phyloP scores from a whole-genome alignment of 768 basidiomycete species.

The Hemileccinum rubropunctum region DNA sequence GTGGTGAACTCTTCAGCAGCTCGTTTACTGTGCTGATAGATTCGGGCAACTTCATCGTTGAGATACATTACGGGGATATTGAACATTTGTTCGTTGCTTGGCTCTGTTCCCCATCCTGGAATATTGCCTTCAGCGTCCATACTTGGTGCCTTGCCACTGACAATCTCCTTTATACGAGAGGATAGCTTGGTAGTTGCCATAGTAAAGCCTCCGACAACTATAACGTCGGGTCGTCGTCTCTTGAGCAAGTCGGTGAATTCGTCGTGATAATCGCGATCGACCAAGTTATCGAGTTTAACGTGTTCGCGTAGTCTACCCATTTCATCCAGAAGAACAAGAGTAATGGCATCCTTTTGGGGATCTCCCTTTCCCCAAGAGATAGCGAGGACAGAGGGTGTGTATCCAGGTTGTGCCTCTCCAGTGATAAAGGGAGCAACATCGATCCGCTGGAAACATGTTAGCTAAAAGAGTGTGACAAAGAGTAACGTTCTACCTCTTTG shows the following conservation, averaged over 20 bases:
- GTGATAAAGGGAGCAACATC: conserved; percentile 76
- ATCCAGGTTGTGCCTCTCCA: conserved; percentile 62
- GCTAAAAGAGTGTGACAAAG: background rate
- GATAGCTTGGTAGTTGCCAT: conserved; percentile 74
- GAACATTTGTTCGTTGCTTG: conserved; percentile 41
- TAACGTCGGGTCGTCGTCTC: conserved; percentile 81
- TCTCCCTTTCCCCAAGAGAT: conserved; percentile 96
- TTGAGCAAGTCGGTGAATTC: conserved; percentile 83
- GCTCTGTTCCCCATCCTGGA: conserved; percentile 29
- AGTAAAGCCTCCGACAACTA: conserved; percentile 87
- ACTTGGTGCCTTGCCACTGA: conserved; percentile 32
- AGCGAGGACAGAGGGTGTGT: conserved; percentile 78
- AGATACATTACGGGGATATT: conserved; percentile 79
- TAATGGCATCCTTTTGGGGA: conserved; percentile 85
- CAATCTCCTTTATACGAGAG: conserved; percentile 58
- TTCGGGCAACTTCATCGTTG: conserved; percentile 87
- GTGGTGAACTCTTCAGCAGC: conserved; percentile 81
- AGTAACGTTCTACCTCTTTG: conserved; percentile 54
- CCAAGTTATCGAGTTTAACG: conserved; percentile 83
- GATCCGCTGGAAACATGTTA: conserved; percentile 55
- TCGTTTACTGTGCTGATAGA: conserved; percentile 89
- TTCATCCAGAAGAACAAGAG: conserved; percentile 81
- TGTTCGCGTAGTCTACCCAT: conserved; percentile 90
- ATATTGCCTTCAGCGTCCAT: conserved; percentile 19
- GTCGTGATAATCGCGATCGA: conserved; percentile 61